Evolutionary conservation across 495 filamentous ascomycete genomes (phyloP).

Genomic region (Aspergillus kassunensis): DNA sequence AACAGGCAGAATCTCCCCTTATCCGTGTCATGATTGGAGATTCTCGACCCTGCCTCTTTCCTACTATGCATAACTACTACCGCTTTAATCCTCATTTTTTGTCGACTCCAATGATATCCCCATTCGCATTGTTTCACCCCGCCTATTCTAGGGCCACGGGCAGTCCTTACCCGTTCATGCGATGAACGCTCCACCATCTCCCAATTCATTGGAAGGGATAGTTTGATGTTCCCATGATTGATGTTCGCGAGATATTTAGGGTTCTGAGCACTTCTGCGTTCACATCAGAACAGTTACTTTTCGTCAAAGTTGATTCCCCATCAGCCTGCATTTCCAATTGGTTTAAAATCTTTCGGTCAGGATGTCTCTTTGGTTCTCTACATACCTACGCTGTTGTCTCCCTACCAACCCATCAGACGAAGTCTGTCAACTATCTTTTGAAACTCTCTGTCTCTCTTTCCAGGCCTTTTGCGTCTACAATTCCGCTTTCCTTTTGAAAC

Average conservation of each 20-base stretch:
- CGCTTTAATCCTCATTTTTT: slow-evolving; percentile 7
- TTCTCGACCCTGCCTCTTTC: not conserved
- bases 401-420: slow-evolving; percentile 8
- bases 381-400: slow-evolving; percentile 21
- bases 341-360: slow-evolving; percentile 3
- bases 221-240: slow-evolving; percentile 37
- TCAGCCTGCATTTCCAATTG: slow-evolving; percentile 17
- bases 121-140: slow-evolving; percentile 14
- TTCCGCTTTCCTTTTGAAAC: not conserved
- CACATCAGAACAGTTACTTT: slow-evolving; percentile 11
- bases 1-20: slow-evolving; percentile 9
- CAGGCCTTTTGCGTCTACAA: not conserved
- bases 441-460: not conserved
- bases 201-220: slow-evolving; percentile 18
- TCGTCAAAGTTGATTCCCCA: slow-evolving; percentile 16
- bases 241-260: slow-evolving; percentile 30
- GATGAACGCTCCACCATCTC: slow-evolving; percentile 19
- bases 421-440: not conserved
- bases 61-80: not conserved
- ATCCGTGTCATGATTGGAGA: not conserved
- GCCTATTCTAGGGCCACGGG: slow-evolving; percentile 11
- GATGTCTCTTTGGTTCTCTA: slow-evolving; percentile 4
- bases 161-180: slow-evolving; percentile 19
- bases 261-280: slow-evolving; percentile 16
- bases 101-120: slow-evolving; percentile 21